Conservation (phyloP, 106 monocot genomes). For the Chionographis japonica region DNA sequence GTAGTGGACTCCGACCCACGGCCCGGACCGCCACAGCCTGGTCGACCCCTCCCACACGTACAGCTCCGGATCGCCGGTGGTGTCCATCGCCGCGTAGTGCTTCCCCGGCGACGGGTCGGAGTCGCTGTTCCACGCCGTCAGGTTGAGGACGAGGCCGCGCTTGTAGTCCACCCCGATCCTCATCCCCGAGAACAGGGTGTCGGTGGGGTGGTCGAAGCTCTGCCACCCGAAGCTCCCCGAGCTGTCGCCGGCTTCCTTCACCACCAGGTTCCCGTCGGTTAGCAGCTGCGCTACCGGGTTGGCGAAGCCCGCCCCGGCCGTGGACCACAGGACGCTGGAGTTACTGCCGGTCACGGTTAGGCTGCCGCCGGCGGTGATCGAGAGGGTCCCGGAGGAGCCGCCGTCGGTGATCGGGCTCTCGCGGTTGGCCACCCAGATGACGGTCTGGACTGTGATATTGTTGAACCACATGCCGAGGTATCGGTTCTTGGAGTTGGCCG, state of each 20-base stretch:
- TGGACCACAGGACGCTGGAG: constrained; percentile 15
- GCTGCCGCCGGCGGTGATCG: constrained; percentile 2
- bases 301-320: background rate
- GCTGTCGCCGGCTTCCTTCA: background rate
- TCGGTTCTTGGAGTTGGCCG: background rate
- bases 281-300: constrained; percentile 5
- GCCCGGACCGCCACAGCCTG: constrained; percentile 10
- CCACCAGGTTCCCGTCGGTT: constrained; percentile 6
- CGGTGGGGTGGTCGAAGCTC: constrained; percentile 44
- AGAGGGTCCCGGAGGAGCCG: constrained; percentile 4
- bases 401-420: constrained; percentile 3
- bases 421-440: constrained; percentile 41
- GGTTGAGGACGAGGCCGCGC: background rate
- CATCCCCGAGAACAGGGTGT: constrained; percentile 22
- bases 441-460: background rate
- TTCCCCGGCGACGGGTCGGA: constrained; percentile 25
- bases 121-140: constrained; percentile 16
- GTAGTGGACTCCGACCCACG: constrained; percentile 12
- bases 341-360: constrained; percentile 10
- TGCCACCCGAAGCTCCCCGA: constrained; percentile 12
- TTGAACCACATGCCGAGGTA: constrained; percentile 54
- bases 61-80: background rate
- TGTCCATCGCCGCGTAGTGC: constrained; percentile 5
- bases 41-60: background rate
- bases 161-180: background rate